Percentiles rank a stretch among this genome's conserved stretches.
Conservation (phyloP, 2,329 filamentous ascomycete genomes). For the Xylariomycetidae sp. region DNA sequence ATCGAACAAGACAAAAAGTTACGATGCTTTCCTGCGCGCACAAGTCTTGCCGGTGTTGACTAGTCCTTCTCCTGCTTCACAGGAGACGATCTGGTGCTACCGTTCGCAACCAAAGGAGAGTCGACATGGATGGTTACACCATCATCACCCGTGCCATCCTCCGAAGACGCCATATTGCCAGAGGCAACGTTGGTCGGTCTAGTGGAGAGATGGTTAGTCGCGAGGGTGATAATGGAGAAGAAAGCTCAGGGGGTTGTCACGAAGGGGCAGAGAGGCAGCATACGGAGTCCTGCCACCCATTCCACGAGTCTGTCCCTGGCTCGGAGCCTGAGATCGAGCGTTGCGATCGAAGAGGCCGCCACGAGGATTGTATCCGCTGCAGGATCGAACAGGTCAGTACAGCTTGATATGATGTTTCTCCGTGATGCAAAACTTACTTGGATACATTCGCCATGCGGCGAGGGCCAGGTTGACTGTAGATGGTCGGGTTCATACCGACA, state of each 20-base stretch:
- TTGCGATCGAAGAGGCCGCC: slow-evolving; percentile 5
- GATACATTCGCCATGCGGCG: slow-evolving; percentile 25
- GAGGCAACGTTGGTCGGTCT: slow-evolving; percentile 36
- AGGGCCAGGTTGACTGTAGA: slow-evolving; percentile 36
- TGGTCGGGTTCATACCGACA: slow-evolving; percentile 48
- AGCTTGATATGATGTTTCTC: neutral
- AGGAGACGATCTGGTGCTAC: slow-evolving; percentile 44
- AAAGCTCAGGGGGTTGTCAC: too few relatives aligned
- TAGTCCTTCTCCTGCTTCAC: slow-evolving; percentile 36
- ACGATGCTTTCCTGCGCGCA: slow-evolving; percentile 16
- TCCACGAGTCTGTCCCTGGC: slow-evolving; percentile 8
- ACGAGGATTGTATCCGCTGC: slow-evolving; percentile 10
- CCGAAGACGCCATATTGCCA: slow-evolving; percentile 36
- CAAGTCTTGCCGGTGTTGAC: slow-evolving; percentile 14
- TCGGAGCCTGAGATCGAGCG: slow-evolving; percentile 13
- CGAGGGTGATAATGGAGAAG: slow-evolving; percentile 3
- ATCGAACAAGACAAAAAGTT: slow-evolving; percentile 23
- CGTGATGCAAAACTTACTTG: slow-evolving; percentile 12
- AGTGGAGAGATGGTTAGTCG: slow-evolving; percentile 29
- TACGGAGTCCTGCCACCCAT: slow-evolving; percentile 11
- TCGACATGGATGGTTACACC: slow-evolving; percentile 50
- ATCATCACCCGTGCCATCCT: slow-evolving; percentile 43
- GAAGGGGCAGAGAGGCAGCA: slow-evolving; percentile 3
- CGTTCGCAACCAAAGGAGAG: slow-evolving; percentile 35
- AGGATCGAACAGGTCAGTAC: slow-evolving; percentile 7